phyloP scores from a whole-genome alignment of 768 basidiomycete species.

The Ramaria rubella region DNA sequence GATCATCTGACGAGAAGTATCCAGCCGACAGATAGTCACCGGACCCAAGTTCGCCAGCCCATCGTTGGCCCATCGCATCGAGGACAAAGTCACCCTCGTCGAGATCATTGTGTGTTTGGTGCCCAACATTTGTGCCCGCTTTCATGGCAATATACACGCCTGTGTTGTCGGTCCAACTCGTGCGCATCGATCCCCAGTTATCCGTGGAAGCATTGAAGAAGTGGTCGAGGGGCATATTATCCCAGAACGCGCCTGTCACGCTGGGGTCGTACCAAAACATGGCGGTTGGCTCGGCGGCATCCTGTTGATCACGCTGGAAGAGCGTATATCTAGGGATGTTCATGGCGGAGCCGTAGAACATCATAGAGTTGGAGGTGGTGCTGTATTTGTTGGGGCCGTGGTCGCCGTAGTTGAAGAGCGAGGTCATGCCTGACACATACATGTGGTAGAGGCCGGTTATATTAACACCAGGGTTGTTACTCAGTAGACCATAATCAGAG shows the following conservation, averaged over 20 bases:
- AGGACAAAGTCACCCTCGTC: slow-evolving; percentile 94
- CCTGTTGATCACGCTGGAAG: slow-evolving; percentile 85
- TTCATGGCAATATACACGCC: slow-evolving; percentile 87
- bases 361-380: slow-evolving; percentile 82
- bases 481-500: slow-evolving; percentile 66
- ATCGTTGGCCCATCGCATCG: slow-evolving; percentile 88
- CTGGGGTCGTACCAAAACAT: slow-evolving; percentile 92
- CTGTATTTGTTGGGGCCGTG: slow-evolving; percentile 93
- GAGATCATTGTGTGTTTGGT: slow-evolving; percentile 93
- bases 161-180: slow-evolving; percentile 83
- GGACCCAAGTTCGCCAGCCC: slow-evolving; percentile 92
- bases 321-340: slow-evolving; percentile 69
- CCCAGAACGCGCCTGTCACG: slow-evolving; percentile 87
- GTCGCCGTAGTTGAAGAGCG: slow-evolving; percentile 78
- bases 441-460: slow-evolving; percentile 86
- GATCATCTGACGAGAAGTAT: slow-evolving; percentile 75
- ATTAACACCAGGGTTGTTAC: slow-evolving; percentile 61
- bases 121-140: slow-evolving; percentile 69
- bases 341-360: slow-evolving; percentile 69
- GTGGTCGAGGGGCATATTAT: slow-evolving; percentile 71
- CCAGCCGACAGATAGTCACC: slow-evolving; percentile 69
- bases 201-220: slow-evolving; percentile 68
- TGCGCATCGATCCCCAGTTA: slow-evolving; percentile 89
- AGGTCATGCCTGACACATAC: slow-evolving; percentile 77
- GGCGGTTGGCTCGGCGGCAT: slow-evolving; percentile 74